Evolutionary conservation across 2,329 filamentous ascomycete species (phyloP).

Genomic region (Colletotrichum siamense): DNA sequence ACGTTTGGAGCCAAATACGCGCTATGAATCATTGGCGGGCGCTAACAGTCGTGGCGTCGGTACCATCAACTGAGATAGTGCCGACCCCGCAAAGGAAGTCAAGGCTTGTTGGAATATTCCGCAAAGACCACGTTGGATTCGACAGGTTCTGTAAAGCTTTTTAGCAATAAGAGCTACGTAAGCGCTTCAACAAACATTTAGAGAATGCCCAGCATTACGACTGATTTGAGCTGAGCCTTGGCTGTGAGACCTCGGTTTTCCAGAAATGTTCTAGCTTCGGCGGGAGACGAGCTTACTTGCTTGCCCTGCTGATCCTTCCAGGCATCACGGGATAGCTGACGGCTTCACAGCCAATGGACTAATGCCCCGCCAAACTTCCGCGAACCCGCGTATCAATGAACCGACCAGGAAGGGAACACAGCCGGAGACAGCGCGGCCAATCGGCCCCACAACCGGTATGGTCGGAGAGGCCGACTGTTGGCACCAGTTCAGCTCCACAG

Average conservation of each 20-base stretch:
- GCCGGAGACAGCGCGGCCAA: not conserved
- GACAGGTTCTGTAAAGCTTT: not conserved
- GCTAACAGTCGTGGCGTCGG: not conserved
- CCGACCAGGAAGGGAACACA: not conserved
- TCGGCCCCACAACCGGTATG: slow-evolving; percentile 1
- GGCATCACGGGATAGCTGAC: not conserved
- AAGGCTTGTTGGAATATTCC: not conserved
- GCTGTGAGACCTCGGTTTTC: not conserved
- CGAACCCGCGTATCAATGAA: not conserved
- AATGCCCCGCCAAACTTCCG: not conserved
- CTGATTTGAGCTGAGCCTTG: not conserved
- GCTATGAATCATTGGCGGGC: not conserved
- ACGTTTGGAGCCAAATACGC: not conserved
- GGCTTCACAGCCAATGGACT: not conserved
- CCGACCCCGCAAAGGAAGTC: not conserved
- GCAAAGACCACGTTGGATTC: not conserved
- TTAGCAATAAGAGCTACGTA: not conserved
- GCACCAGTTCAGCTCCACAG: not conserved
- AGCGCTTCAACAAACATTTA: accelerated
- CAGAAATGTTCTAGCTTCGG: not conserved
- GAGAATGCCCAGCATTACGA: not conserved
- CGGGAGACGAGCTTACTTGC: not conserved
- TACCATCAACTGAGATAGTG: not conserved
- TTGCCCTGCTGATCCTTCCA: not conserved
- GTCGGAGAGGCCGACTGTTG: slow-evolving; percentile 5